Conservation (phyloP, 176 grass and related monocot genomes). For the Carex kokanica region DNA sequence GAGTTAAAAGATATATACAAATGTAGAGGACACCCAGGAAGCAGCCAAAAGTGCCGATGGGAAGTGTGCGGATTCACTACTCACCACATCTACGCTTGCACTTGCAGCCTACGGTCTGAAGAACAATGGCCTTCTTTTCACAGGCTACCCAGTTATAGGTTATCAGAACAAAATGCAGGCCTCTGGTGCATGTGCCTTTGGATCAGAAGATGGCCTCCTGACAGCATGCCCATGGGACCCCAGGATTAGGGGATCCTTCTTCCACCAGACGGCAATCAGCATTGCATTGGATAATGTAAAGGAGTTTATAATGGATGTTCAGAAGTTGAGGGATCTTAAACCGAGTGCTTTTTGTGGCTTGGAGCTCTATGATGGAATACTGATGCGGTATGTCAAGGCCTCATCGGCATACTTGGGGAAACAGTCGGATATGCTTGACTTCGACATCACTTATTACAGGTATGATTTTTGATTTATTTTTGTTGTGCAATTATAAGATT, state of each 20-base stretch:
- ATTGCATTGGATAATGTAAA: slow-evolving; percentile 26
- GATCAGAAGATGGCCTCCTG: slow-evolving; percentile 41
- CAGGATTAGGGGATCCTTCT: slow-evolving; percentile 27
- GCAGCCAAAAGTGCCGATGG: no score
- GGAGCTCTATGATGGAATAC: slow-evolving; percentile 39
- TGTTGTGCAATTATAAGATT: not conserved
- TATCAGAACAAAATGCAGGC: slow-evolving; percentile 54
- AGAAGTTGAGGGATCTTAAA: slow-evolving; percentile 43
- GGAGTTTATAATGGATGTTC: slow-evolving; percentile 43
- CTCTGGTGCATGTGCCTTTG: slow-evolving; percentile 36
- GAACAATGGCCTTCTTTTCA: no score
- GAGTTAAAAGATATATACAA: no score
- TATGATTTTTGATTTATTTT: not conserved
- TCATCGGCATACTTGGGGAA: slow-evolving; percentile 56
- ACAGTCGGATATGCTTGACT: slow-evolving; percentile 38
- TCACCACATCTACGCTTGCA: no score
- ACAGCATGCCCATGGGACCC: slow-evolving; percentile 61
- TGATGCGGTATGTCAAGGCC: slow-evolving; percentile 38
- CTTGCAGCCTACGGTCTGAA: no score
- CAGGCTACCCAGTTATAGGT: slow-evolving; percentile 54
- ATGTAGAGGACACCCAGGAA: no score
- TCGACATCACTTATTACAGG: slow-evolving; percentile 57
- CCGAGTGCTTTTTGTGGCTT: slow-evolving; percentile 36
- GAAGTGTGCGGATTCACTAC: no score
- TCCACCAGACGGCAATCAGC: slow-evolving; percentile 38